Base-by-base conservation (phyloP, 1,139 yeast genomes). In the Geotrichum siamense region DNA sequence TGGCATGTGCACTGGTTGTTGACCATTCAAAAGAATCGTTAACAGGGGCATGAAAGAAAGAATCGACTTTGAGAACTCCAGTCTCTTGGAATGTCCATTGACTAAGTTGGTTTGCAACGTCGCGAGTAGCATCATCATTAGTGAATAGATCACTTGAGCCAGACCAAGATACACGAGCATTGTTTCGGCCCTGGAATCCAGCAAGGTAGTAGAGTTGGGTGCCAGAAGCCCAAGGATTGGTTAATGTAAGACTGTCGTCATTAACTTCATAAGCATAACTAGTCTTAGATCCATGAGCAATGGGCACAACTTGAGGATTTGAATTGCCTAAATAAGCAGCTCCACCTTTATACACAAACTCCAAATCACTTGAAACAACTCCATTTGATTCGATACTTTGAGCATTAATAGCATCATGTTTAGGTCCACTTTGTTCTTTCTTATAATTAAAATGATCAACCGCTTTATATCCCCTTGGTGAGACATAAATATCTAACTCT, bases 401-500 rank as follows among this genome's bases (percentile, higher is more conserved):
- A 20, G 50, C 45, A 6, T 37, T 41, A n/a, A 53, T 23, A 5
- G 39, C 41, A 35, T 51, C 55, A 41, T 57, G 59, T 28, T 48
- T 43, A 21, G 31, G 22, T 10, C n/a, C n/a, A 21, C 40, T 22
- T 2, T 27, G 51, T 49, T 37, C 58, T 55, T 50, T 49, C 27
- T 62, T 66, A 17, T 57, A 49, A 48, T 63, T 60, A 64, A 85
- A 86, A 61, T 83, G 82, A 62, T 87, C 96, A 10, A 72, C 64
- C 45, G 82, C 68, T 48, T 69, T 64, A 61, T 76, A 80, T 42
- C 78, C 81, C 59, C 78, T 82, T 47, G 96, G 94, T 34, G 94
- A 74, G 48, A 96, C 85, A 56, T 72, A 76, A 43, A 93, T 79
- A 23, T 96, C 98, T 53, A 87, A 65, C 61, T 89, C 89, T 55